phyloP scores from a whole-genome alignment of 2,329 filamentous ascomycete genomes.

The Paecilomyces sp. region DNA sequence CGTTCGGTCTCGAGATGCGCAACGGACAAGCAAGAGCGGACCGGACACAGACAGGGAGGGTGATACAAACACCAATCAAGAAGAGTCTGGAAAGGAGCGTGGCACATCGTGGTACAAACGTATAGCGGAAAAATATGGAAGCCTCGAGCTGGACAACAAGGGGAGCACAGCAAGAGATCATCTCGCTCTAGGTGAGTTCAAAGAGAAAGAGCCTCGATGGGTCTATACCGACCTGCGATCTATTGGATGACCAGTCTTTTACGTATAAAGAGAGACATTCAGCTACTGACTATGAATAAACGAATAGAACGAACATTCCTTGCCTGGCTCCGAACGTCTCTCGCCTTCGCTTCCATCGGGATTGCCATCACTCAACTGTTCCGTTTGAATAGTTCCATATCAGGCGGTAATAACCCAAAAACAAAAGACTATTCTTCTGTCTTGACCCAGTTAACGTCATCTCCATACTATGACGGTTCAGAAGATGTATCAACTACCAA shows the following conservation, averaged over 20 bases:
- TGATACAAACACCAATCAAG: neutral
- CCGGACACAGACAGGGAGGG: constrained; percentile 4
- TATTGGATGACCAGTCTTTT: too few species aligned
- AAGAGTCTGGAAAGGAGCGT: constrained; percentile 3
- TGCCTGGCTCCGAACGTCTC: constrained; percentile 59
- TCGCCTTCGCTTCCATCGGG: constrained; percentile 59
- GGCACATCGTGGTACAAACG: constrained; percentile 39
- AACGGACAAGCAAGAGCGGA: constrained; percentile 6
- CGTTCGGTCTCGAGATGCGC: neutral
- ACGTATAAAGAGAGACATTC: neutral
- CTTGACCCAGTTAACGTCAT: constrained; percentile 14
- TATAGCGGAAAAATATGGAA: constrained; percentile 53
- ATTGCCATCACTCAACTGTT: constrained; percentile 62
- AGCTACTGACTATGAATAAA: neutral
- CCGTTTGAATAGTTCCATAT: constrained; percentile 49
- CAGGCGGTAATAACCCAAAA: constrained; percentile 7
- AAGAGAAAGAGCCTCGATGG: neutral
- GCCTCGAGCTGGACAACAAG: constrained; percentile 59
- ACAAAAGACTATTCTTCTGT: constrained; percentile 12
- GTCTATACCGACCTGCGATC: too few species aligned
- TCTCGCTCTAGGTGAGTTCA: constrained; percentile 50
- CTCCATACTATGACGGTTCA: constrained; percentile 10
- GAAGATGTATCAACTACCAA: constrained; percentile 9
- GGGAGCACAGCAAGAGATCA: constrained; percentile 60
- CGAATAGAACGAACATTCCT: constrained; percentile 58